Conservation (phyloP, 192 early-diverging fungal species). For the Phlyctochytrium bullatum region DNA sequence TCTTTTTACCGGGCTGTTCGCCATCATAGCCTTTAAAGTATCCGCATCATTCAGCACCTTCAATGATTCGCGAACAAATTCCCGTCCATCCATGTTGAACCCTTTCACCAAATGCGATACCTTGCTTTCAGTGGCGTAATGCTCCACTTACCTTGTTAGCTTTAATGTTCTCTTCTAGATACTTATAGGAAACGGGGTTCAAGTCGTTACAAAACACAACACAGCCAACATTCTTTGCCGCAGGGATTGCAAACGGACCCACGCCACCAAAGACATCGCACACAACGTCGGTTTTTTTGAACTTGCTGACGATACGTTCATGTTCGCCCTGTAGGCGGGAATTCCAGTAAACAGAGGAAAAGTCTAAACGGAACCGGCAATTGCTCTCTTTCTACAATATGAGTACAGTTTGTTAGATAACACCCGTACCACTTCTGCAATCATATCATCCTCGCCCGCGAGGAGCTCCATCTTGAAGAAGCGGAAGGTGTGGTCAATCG, state of each 20-base stretch:
- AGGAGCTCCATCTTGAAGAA: conserved; percentile 97
- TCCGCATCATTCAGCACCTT: conserved; percentile 52
- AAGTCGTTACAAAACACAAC: conserved; percentile 97
- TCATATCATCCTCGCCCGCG: conserved; percentile 82
- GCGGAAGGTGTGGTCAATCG: conserved; percentile 93
- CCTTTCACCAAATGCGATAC: conserved; percentile 61
- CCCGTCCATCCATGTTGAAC: conserved; percentile 88
- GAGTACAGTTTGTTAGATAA: not conserved
- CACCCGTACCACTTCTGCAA: conserved; percentile 73
- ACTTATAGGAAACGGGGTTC: conserved; percentile 86
- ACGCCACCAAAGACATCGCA: conserved; percentile 99
- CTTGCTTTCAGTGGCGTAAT: conserved; percentile 24
- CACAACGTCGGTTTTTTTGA: conserved; percentile 66
- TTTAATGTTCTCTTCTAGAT: conserved; percentile 74
- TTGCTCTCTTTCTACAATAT: conserved; percentile 75
- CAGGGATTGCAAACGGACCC: conserved; percentile 92
- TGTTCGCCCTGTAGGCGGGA: conserved; percentile 94
- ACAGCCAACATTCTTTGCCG: conserved; percentile 72
- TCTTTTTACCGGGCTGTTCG: conserved; percentile 18
- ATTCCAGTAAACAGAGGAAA: conserved; percentile 99
- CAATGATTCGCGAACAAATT: conserved; percentile 81
- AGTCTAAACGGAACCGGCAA: conserved; percentile 90
- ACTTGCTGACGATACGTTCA: conserved; percentile 79
- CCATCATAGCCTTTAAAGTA: conserved; percentile 26
- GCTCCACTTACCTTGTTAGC: conserved; percentile 72